Base-by-base conservation (phyloP, 805 yeast species). In the Torulaspora indica region DNA sequence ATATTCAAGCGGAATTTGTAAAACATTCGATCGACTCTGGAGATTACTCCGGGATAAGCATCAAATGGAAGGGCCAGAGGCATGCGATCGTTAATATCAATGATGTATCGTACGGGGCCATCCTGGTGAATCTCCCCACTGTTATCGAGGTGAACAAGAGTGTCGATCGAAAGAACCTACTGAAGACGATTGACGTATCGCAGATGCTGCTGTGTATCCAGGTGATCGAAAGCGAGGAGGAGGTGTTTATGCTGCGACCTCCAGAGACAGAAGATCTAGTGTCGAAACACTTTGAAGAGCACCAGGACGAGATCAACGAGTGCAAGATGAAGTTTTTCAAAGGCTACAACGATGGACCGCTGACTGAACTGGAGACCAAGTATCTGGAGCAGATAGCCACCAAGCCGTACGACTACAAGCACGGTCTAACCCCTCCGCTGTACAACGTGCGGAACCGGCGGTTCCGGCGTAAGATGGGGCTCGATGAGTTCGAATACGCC, bases 51-150 rank as follows among this genome's bases (percentile, higher is more conserved):
- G 82, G 82, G 1, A 72, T 91, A 30, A 75, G 75, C 38, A 76
- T 93, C 51, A 84, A 83, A 59, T 91, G 96, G 88, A 79, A 83
- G 47, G 93, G 91, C 51, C 73, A 81, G 40, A 76, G 82, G 35
- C 78, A 87, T 47, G 97, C 97, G 0, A 74, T 87, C 15, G 78
- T 91, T 2, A 74, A 76, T 17, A 75, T 93, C n/a, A 77, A 79
- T 47, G 82, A 79, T 35, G 74, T 78, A 10, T 63, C 80, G 48
- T 91, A 85, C 62, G 88, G 86, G 5, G 96, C 95, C 0, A 80
- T 87, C 50, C 68, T 93, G 28, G 78, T 93, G n/a, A 91, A 90
- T 55, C 69, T 93, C 50, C 98, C 98, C 0, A 86, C 96, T 0
- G 66, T 90, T 3, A 76, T 86, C 8, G 98, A 93, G 61, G 78